A percentile compares a stretch with the other conserved stretches of the same genome.
Conservation (phyloP, 1,284 basidiomycete species). For the Cystobasidium slooffiae region DNA sequence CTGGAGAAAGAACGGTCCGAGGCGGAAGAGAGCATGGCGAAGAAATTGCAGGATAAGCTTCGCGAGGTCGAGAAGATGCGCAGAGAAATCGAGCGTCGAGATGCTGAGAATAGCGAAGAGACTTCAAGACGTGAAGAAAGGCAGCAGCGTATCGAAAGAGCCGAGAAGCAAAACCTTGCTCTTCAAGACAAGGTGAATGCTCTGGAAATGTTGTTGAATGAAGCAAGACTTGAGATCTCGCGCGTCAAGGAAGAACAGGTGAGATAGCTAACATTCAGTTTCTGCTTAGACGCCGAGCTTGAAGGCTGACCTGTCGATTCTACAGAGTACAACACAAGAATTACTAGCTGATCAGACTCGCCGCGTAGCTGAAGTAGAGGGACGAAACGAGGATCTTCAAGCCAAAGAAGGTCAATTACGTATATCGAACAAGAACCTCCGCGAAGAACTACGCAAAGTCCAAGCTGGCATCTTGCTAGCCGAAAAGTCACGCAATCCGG, state of each 20-base stretch:
- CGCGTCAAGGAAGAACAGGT: constrained; percentile 55
- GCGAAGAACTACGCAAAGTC: constrained; percentile 89
- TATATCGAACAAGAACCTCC: constrained; percentile 77
- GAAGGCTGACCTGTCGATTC: not conserved
- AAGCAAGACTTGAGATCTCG: constrained; percentile 59
- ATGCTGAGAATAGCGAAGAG: constrained; percentile 61
- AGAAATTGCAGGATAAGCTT: constrained; percentile 72
- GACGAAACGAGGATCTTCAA: constrained; percentile 66
- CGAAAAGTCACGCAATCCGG: constrained; percentile 84
- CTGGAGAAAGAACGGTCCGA: constrained; percentile 76
- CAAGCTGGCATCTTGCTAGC: constrained; percentile 86
- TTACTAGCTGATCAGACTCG: constrained; percentile 56
- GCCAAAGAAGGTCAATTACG: constrained; percentile 69
- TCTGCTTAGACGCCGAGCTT: not conserved
- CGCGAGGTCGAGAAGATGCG: constrained; percentile 77
- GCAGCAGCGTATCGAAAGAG: constrained; percentile 62
- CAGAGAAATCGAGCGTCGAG: constrained; percentile 63
- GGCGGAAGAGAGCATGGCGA: constrained; percentile 73
- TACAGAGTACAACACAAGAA: constrained; percentile 55
- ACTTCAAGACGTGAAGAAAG: constrained; percentile 66
- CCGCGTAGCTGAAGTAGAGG: constrained; percentile 55
- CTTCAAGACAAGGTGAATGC: constrained; percentile 46
- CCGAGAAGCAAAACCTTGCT: constrained; percentile 26
- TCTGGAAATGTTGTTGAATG: constrained; percentile 59
- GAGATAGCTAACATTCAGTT: constrained; percentile 2